Conservation (phyloP, 176 grass and related monocot species). For the Raddia distichophylla region DNA sequence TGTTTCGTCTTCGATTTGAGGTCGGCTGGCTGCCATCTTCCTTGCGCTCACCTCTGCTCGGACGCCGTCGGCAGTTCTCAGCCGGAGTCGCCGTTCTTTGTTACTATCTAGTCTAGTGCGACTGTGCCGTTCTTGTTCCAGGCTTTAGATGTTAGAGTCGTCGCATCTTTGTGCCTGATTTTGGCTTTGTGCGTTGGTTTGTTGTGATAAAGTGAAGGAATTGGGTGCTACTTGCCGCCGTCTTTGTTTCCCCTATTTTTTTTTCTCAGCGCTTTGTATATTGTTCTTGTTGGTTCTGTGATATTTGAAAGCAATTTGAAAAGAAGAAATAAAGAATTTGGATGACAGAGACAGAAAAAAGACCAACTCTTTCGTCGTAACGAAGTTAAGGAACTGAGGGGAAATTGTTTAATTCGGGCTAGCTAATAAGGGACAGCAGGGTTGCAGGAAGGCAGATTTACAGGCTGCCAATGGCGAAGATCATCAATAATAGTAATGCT, state of each 20-base stretch:
- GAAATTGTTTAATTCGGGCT: not conserved
- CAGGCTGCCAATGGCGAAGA: conserved; percentile 28
- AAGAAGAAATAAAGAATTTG: not conserved
- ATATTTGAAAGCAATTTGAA: not conserved
- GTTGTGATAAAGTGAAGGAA: not conserved
- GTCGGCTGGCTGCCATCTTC: not conserved
- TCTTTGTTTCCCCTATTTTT: not conserved
- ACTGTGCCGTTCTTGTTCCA: not conserved
- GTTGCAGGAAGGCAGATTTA: not conserved
- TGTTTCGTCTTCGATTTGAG: not conserved
- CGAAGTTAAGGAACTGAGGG: not conserved
- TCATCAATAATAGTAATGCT: conserved; percentile 42
- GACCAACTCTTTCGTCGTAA: not conserved
- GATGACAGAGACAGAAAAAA: not conserved
- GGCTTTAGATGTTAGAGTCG: not conserved
- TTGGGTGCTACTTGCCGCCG: not conserved
- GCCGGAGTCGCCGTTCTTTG: not conserved
- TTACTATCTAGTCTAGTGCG: not conserved
- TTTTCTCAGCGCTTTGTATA: not conserved
- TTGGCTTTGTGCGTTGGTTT: not conserved
- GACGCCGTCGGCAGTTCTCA: not conserved
- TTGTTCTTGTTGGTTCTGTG: not conserved
- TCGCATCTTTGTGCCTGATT: not conserved
- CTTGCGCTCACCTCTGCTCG: not conserved
- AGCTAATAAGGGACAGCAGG: not conserved